phyloP scores from a whole-genome alignment of 441 rosid genomes.

The Corymbia calophylla region DNA sequence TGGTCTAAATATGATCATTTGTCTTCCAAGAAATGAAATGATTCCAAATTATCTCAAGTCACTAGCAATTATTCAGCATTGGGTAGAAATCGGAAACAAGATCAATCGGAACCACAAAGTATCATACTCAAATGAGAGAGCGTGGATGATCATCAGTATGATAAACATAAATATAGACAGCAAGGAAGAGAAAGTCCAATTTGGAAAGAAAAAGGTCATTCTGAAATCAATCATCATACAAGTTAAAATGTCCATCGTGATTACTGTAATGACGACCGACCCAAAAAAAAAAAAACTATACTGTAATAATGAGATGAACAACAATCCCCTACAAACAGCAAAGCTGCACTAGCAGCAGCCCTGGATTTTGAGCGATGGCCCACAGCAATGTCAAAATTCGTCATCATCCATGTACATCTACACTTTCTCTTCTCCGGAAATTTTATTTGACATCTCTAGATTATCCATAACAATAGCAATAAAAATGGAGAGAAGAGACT shows the following conservation, averaged over 20 bases:
- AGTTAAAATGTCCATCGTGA: slow-evolving; percentile 14
- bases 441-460: slow-evolving; percentile 15
- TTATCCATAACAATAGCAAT: slow-evolving; percentile 36
- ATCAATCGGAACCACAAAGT: not conserved
- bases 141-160: not conserved
- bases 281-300: slow-evolving; percentile 9
- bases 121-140: not conserved
- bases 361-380: not conserved
- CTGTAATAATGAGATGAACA: slow-evolving; percentile 25
- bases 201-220: slow-evolving; percentile 5
- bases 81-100: not conserved
- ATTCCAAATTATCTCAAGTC: not conserved
- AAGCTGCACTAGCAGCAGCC: slow-evolving; percentile 14
- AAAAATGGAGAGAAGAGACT: slow-evolving; percentile 27
- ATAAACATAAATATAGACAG: not conserved
- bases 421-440: slow-evolving; percentile 13
- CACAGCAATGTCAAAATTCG: not conserved
- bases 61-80: not conserved
- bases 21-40: not conserved
- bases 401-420: slow-evolving; percentile 5
- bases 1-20: not conserved
- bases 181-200: not conserved
- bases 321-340: slow-evolving; percentile 14
- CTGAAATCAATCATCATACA: slow-evolving; percentile 23
- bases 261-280: slow-evolving; percentile 21